Base-by-base conservation (phyloP, 306 rosid genomes). In the Calophaca sinica region DNA sequence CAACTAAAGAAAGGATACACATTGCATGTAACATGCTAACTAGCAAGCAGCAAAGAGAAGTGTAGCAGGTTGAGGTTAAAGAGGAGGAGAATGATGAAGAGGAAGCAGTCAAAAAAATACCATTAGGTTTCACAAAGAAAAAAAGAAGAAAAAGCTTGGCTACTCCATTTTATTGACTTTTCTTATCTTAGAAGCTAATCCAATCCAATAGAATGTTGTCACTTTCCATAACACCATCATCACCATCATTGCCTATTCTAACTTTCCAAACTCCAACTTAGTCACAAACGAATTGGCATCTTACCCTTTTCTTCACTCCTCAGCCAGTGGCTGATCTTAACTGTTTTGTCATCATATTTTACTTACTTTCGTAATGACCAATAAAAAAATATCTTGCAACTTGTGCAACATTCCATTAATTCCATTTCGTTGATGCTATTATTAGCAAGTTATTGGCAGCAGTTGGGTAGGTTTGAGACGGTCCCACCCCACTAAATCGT, bases 171-270 rank as follows among this genome's bases (percentile, higher is more conserved):
- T 71, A 49, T 59, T 78, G 84, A 86, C 81, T 82, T 86, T 54
- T 58, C 89, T 80, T 86, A 74, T 86, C 86, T 83, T 86, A 70
- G 82, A 86, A 86, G 89, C 76, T 81, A 86, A 80, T 77, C 68
- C 75, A 73, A 68, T 8, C 41, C 9, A 3, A 29, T 41, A 29
- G 8, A 66, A 66, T 57, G 12, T 51, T 80, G 73, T 45, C 81
- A 59, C 70, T 65, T 60, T 45, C 78, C 46, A 38, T 6, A 73
- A 74, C 69, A 72, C 78, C 61, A 81, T 78, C 79, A 78, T 74
- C 69, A 72, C 78, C 61, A 81, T 78, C 79, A 78, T 74, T 0
- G 38, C 13, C 51, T 26, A n/a, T 20, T 31, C 68, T 13, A 10
- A 41, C 79, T 44, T 75, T 84, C 61, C 77, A 52, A 73, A 26